Evolutionary conservation across 495 filamentous ascomycete species (phyloP).

Genomic region (Talaromyces nanjingensis): DNA sequence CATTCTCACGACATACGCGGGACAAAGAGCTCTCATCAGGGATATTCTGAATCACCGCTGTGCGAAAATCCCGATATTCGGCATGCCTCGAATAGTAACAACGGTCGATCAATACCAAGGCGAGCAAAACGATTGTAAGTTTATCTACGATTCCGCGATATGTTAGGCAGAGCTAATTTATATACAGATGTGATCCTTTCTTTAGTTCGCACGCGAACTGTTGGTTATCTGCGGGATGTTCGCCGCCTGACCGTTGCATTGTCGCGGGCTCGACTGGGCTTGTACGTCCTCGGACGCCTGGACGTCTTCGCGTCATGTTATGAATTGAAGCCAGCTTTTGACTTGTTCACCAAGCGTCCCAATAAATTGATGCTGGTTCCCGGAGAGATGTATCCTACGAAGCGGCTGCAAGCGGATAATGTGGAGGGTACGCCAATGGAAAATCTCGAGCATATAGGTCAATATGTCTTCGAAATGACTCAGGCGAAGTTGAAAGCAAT

Average conservation of each 20-base stretch:
- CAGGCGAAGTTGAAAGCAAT: slow-evolving; percentile 68
- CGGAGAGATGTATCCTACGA: slow-evolving; percentile 78
- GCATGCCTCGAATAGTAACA: slow-evolving; percentile 80
- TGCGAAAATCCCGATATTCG: slow-evolving; percentile 75
- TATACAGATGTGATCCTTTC: slow-evolving; percentile 81
- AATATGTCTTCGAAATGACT: slow-evolving; percentile 98
- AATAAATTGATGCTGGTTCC: slow-evolving; percentile 74
- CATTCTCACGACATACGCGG: slow-evolving; percentile 89
- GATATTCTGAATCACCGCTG: slow-evolving; percentile 88
- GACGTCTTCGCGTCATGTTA: slow-evolving; percentile 84
- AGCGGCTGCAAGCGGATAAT: slow-evolving; percentile 52
- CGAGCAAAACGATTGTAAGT: slow-evolving; percentile 97
- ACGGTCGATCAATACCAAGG: slow-evolving; percentile 99
- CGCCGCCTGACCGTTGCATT: slow-evolving; percentile 94
- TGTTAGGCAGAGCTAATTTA: slow-evolving; percentile 14
- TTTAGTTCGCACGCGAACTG: slow-evolving; percentile 75
- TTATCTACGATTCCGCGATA: slow-evolving; percentile 1
- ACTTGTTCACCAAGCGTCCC: slow-evolving; percentile 59
- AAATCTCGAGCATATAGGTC: slow-evolving; percentile 86
- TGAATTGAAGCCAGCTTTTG: slow-evolving; percentile 82
- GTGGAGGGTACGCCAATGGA: slow-evolving; percentile 66
- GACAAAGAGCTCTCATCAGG: slow-evolving; percentile 83
- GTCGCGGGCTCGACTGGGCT: slow-evolving; percentile 82
- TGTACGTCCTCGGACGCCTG: slow-evolving; percentile 89
- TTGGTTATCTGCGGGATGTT: slow-evolving; percentile 92